Evolutionary conservation across 192 early-diverging fungal genomes (phyloP).

Genomic region (Geranomyces variabilis): DNA sequence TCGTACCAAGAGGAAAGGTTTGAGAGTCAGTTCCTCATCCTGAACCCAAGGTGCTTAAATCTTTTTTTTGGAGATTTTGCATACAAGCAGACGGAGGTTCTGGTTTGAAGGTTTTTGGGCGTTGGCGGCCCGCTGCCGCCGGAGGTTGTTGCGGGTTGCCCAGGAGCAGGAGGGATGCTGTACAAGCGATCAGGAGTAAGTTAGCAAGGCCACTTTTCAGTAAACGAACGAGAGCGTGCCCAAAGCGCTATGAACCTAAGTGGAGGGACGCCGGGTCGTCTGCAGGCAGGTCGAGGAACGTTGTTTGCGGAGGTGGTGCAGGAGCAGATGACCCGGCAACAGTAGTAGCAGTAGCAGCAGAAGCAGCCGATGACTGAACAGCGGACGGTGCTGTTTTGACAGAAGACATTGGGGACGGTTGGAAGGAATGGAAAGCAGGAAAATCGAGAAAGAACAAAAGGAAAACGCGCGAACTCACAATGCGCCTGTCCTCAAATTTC

Average conservation of each 20-base stretch:
- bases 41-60: not conserved
- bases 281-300: too few species aligned
- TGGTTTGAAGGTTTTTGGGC: conserved; percentile 21
- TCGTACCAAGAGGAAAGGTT: not conserved
- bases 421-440: not conserved
- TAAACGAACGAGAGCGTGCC: not conserved
- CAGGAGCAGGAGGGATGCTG: conserved; percentile 12
- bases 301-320: too few species aligned
- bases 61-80: not conserved
- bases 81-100: conserved; percentile 21
- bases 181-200: not conserved
- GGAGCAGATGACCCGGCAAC: not conserved
- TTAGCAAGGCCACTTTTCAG: too few species aligned
- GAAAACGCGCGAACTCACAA: not conserved
- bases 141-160: not conserved
- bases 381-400: not conserved
- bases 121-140: not conserved
- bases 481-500: too few species aligned
- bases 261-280: too few species aligned
- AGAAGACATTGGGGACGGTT: not conserved
- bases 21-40: not conserved
- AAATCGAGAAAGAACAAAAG: not conserved
- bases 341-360: not conserved
- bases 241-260: not conserved
- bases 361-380: not conserved